Percentiles rank a stretch among this genome's conserved stretches.
phyloP scores from a whole-genome alignment of 2,329 filamentous ascomycete genomes.

The Pseudogymnoascus sp. region DNA sequence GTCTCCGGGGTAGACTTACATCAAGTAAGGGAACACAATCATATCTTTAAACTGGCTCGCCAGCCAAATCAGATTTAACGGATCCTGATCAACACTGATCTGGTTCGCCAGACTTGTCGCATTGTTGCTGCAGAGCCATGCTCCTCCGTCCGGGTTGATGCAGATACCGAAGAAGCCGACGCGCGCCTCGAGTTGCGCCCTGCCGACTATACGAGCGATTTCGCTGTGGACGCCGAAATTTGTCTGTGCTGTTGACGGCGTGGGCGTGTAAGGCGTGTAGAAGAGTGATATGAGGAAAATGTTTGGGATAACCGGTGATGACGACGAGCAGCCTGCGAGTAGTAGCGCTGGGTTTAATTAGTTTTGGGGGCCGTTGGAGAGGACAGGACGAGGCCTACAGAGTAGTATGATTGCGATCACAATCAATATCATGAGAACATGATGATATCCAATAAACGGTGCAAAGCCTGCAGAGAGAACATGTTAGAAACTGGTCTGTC shows the following conservation, averaged over 20 bases:
- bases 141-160: constrained; percentile 81
- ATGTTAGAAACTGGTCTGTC: neutral
- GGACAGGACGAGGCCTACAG: constrained; percentile 53
- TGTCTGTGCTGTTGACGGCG: constrained; percentile 78
- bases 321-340: constrained; percentile 74
- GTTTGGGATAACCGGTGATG: constrained; percentile 78
- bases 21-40: constrained; percentile 94
- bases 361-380: constrained; percentile 6
- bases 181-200: constrained; percentile 75
- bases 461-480: constrained; percentile 44
- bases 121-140: constrained; percentile 95
- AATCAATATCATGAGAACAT: constrained; percentile 97
- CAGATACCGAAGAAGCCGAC: constrained; percentile 99
- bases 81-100: constrained; percentile 84
- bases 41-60: constrained; percentile 96
- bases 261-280: constrained; percentile 73
- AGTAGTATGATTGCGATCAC: constrained; percentile 88
- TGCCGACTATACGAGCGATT: constrained; percentile 82
- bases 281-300: constrained; percentile 99
- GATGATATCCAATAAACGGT: constrained; percentile 64
- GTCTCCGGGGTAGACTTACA: constrained; percentile 50
- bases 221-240: constrained; percentile 79
- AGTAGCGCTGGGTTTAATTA: constrained; percentile 59
- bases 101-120: constrained; percentile 87
- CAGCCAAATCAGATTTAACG: constrained; percentile 94